phyloP scores from a whole-genome alignment of 768 basidiomycete genomes.

The Amanita thiersii region DNA sequence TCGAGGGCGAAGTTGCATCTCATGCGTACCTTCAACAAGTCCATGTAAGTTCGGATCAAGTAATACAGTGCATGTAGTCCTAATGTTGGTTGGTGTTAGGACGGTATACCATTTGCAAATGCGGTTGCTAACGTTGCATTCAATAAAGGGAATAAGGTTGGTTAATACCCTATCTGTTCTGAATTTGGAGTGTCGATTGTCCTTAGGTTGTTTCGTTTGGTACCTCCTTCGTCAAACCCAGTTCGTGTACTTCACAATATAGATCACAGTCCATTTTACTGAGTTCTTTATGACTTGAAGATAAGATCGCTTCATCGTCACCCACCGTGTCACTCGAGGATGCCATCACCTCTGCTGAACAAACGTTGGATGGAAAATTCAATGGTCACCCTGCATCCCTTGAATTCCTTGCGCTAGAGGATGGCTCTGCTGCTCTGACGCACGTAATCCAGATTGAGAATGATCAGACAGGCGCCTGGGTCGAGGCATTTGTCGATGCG shows the following conservation, averaged over 20 bases:
- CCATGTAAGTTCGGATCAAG: slow-evolving; percentile 14
- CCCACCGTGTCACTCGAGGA: slow-evolving; percentile 25
- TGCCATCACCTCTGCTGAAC: slow-evolving; percentile 26
- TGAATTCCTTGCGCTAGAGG: slow-evolving; percentile 29
- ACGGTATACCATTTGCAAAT: slow-evolving; percentile 22
- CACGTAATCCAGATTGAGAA: slow-evolving; percentile 26
- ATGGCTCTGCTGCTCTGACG: slow-evolving; percentile 29
- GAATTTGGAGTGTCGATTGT: too few species aligned
- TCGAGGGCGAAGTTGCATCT: background rate
- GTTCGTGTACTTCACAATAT: slow-evolving; percentile 14
- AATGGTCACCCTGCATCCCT: slow-evolving; percentile 26
- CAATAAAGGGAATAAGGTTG: slow-evolving; percentile 1
- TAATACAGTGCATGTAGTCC: background rate
- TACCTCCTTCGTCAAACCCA: slow-evolving; percentile 28
- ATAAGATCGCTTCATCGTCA: slow-evolving; percentile 19
- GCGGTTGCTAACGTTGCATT: slow-evolving; percentile 6
- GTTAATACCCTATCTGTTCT: too few species aligned
- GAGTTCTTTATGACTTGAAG: slow-evolving; percentile 8
- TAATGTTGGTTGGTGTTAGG: slow-evolving; percentile 9
- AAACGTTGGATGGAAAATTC: slow-evolving; percentile 23
- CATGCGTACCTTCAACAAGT: slow-evolving; percentile 24
- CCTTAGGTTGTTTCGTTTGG: slow-evolving; percentile 30
- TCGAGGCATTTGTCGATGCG: slow-evolving; percentile 51
- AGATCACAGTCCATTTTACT: background rate
- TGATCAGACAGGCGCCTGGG: slow-evolving; percentile 30